Base-by-base conservation (phyloP, 768 basidiomycete species). In the Leccinum uliginosum region DNA sequence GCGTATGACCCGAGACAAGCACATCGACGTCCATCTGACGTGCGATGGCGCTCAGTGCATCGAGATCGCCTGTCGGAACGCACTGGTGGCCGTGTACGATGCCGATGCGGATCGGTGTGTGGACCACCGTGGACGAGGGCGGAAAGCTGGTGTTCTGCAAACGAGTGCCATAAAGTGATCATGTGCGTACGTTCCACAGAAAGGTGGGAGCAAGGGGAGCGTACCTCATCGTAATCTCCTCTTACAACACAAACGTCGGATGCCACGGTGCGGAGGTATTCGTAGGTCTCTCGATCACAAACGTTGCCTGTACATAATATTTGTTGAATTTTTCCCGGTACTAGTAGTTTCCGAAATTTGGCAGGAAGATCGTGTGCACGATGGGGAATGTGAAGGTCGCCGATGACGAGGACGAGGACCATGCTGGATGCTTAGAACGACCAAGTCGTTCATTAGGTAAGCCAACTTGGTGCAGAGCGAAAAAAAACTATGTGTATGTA, bases 11-110 rank as follows among this genome's bases (percentile, higher is more conserved):
- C 3, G 88, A 91, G 21, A 98, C 75, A 34, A 98, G 78, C 0
- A 99, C 93, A 66, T 99, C 97, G 4, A 98, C 97, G 69, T 98
- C 96, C 91, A 99, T 93, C 74, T 95, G 93, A 35, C 96, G 76
- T 15, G 95, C 93, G 53, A 95, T 83, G 3, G 91, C 81, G 52
- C 84, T 86, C 44, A 98, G 79, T n/a, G 91, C 86, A 67, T 97
- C 93, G 3, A 93, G 78, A 69, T 97, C 94, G 14, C 95, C 97
- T 0, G 87, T 85, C 1, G 97, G 96, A 43, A 98, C 82, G 66
- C 83, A 87, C 71, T 98, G 95, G 73, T 96, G 93, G 0, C 96
- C 97, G 68, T 97, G 94, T 46, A 98, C 83, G 49, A 96, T 76
- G 24, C 97, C 97, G 68, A 99, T 91, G 56, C 86, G 85, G 62